phyloP scores from a whole-genome alignment of 352 stramenopile species.

The Sclerospora graminicola region DNA sequence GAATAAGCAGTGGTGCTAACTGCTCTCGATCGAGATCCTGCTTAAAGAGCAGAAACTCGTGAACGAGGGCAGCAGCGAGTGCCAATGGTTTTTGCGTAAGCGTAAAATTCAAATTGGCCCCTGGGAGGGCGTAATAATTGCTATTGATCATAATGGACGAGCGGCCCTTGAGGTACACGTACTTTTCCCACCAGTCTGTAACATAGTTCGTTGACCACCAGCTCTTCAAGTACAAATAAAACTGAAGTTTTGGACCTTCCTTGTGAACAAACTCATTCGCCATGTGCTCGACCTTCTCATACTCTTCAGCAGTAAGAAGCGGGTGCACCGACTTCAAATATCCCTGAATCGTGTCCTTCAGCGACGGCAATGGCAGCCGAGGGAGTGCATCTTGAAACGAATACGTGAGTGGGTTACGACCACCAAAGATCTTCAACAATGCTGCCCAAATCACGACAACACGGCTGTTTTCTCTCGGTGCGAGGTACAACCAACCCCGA shows the following conservation, averaged over 20 bases:
- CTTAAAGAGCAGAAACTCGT: constrained; percentile 84
- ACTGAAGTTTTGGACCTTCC: constrained; percentile 85
- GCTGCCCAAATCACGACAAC: constrained; percentile 61
- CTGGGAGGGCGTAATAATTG: constrained; percentile 86
- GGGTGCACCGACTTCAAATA: constrained; percentile 91
- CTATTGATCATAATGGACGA: constrained; percentile 88
- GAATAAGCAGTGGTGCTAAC: constrained; percentile 70
- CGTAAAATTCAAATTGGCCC: constrained; percentile 48
- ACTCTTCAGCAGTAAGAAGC: constrained; percentile 80
- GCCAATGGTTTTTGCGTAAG: constrained; percentile 51
- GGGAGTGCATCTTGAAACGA: constrained; percentile 89
- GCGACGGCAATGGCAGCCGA: constrained; percentile 84
- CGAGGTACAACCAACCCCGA: constrained; percentile 81
- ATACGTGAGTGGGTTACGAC: constrained; percentile 79
- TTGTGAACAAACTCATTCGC: constrained; percentile 80
- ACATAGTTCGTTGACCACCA: constrained; percentile 87
- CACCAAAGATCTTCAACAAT: constrained; percentile 74
- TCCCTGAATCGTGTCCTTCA: constrained; percentile 88
- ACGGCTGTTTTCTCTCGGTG: constrained; percentile 50
- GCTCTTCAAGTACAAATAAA: constrained; percentile 86
- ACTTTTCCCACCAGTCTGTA: constrained; percentile 87
- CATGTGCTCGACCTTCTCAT: constrained; percentile 77
- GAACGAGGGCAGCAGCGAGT: constrained; percentile 52
- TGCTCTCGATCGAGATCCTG: constrained; percentile 78
- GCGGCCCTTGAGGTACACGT: constrained; percentile 83